These are phyloP conservation scores for Colletotrichum spinosum DNA, from an alignment of 2,329 filamentous ascomycete genomes.

Conservation along the genomic window DNA sequence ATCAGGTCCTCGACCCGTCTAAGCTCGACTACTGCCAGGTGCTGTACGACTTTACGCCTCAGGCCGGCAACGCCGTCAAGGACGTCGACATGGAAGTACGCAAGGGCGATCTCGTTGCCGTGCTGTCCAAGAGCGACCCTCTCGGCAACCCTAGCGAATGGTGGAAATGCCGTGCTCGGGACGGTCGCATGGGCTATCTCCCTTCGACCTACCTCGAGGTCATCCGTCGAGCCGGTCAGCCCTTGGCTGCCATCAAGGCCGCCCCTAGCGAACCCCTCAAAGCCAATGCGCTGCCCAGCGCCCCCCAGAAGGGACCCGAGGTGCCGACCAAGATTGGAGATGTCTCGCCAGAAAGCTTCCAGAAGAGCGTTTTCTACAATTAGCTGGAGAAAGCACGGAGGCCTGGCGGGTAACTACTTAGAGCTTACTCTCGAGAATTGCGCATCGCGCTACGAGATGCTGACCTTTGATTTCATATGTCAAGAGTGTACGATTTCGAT, in stretches of 20 bases:
- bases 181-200: conserved; percentile 91
- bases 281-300: conserved; percentile 63
- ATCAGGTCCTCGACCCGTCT: conserved; percentile 79
- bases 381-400: conserved; percentile 43
- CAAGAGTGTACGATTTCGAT: conserved; percentile 23
- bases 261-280: conserved; percentile 59
- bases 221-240: conserved; percentile 64
- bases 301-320: conserved; percentile 38
- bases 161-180: conserved; percentile 94
- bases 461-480: conserved; percentile 30
- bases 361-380: conserved; percentile 70
- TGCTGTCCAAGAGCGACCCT: conserved; percentile 92
- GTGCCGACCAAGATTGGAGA: conserved; percentile 63
- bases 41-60: conserved; percentile 92
- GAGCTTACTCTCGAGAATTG: not conserved
- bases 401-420: not conserved
- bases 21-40: conserved; percentile 98
- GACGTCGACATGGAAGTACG: conserved; percentile 91
- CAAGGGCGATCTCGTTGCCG: conserved; percentile 95
- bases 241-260: conserved; percentile 64
- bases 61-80: conserved; percentile 68
- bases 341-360: conserved; percentile 65
- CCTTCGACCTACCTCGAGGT: conserved; percentile 92
- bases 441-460: not conserved
- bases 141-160: conserved; percentile 93